Evolutionary conservation across 208 protist genomes (phyloP).

Genomic region (Wallacemonas sp.): DNA sequence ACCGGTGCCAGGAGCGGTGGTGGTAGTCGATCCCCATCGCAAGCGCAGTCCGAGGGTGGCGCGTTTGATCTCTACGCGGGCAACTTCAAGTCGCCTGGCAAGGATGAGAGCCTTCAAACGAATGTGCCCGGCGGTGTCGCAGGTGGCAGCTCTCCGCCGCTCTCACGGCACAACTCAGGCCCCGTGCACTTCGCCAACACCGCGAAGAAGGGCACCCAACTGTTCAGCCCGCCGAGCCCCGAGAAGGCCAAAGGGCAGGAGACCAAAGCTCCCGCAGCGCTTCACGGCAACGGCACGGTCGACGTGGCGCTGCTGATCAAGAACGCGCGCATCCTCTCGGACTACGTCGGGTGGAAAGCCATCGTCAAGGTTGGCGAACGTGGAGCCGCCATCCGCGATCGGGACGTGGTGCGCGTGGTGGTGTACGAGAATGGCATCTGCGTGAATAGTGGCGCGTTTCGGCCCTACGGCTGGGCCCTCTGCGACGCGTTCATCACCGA

Average conservation of each 20-base stretch:
- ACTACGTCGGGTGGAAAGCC: constrained; percentile 80
- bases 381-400: constrained; percentile 62
- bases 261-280: background rate
- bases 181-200: constrained; percentile 24
- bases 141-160: background rate
- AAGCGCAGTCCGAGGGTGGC: background rate
- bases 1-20: background rate
- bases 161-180: constrained; percentile 14
- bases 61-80: constrained; percentile 54
- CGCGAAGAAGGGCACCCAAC: constrained; percentile 20
- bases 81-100: constrained; percentile 25
- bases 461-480: constrained; percentile 87
- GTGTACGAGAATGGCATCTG: constrained; percentile 92
- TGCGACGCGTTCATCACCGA: constrained; percentile 90
- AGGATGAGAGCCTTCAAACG: constrained; percentile 1
- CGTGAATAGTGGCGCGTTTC: constrained; percentile 86
- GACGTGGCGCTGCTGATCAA: constrained; percentile 65
- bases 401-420: constrained; percentile 75
- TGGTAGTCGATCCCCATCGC: constrained; percentile 10
- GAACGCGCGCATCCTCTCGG: constrained; percentile 84
- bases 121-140: background rate
- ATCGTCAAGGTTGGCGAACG: constrained; percentile 61
- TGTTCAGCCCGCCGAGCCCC: constrained; percentile 17
- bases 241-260: background rate
- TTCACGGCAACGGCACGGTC: constrained; percentile 17